Conservation (phyloP, 192 early-diverging fungal species). For the Backusella australiensis region DNA sequence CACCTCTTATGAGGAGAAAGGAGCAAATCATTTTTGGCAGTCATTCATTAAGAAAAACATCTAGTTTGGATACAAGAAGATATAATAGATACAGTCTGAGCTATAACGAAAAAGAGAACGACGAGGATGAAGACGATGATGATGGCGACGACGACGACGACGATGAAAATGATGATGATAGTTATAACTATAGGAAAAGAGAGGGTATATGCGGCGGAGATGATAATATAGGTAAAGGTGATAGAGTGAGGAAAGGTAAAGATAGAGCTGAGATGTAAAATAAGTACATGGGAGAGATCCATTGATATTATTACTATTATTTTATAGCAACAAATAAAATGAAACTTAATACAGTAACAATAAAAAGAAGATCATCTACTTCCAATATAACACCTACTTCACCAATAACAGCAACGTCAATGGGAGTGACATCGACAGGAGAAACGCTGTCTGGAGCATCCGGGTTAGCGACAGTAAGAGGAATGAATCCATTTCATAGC, state of each 20-base stretch:
- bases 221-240: slow-evolving; percentile 18
- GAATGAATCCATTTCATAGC: slow-evolving; percentile 12
- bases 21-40: not conserved
- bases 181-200: not conserved
- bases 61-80: slow-evolving; percentile 4
- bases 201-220: not conserved
- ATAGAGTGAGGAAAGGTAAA: not conserved
- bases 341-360: not conserved
- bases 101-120: slow-evolving; percentile 25
- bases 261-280: not conserved
- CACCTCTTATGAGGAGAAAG: slow-evolving; percentile 34
- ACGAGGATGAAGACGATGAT: slow-evolving; percentile 21
- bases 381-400: slow-evolving; percentile 7
- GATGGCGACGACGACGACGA: not conserved
- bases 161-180: slow-evolving; percentile 13
- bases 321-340: not conserved
- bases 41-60: not conserved
- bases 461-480: not conserved
- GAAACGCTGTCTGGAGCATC: not conserved
- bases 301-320: not conserved
- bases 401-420: not conserved
- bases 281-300: not conserved
- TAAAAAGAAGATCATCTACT: slow-evolving; percentile 15
- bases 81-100: not conserved
- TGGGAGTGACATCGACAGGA: not conserved